Evolutionary conservation across 148 eudicot genomes (phyloP).

Genomic region (Fagopyrum homotropicum): DNA sequence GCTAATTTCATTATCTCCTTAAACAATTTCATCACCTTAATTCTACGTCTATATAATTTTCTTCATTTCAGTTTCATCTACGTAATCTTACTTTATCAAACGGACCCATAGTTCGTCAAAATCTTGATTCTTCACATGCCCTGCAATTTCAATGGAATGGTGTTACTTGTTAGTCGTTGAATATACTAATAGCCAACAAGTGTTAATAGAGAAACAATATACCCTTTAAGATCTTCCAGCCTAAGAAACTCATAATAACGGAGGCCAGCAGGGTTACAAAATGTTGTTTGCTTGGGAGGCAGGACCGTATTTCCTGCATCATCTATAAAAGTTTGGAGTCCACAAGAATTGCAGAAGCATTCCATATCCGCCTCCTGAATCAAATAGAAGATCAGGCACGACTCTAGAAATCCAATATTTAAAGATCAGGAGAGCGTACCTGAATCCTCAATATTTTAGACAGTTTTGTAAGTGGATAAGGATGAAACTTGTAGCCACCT

Average conservation of each 20-base stretch:
- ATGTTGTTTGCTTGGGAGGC: conserved; percentile 66
- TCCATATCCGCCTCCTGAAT: conserved; percentile 70
- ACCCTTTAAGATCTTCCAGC: conserved; percentile 34
- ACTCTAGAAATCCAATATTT: background rate
- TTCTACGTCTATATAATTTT: too few relatives aligned
- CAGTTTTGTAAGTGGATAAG: conserved; percentile 59
- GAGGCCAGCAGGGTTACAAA: conserved; percentile 35
- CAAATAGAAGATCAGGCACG: conserved; percentile 8
- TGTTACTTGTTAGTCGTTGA: background rate
- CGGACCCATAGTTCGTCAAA: too few relatives aligned
- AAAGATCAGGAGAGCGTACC: conserved; percentile 29
- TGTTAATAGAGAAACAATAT: background rate
- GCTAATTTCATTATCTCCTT: too few relatives aligned
- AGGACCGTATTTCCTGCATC: conserved; percentile 53
- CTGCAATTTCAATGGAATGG: background rate
- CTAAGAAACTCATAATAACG: conserved; percentile 32
- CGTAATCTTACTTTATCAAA: too few relatives aligned
- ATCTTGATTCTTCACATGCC: background rate
- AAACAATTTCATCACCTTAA: too few relatives aligned
- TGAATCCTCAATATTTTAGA: conserved; percentile 65
- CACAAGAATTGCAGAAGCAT: conserved; percentile 69
- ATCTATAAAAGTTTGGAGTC: conserved; percentile 49
- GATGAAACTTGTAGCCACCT: conserved; percentile 88
- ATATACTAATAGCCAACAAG: background rate
- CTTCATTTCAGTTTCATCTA: too few relatives aligned